Evolutionary conservation across 208 protist species (phyloP).

Genomic region (Vickermania spadyakhi): DNA sequence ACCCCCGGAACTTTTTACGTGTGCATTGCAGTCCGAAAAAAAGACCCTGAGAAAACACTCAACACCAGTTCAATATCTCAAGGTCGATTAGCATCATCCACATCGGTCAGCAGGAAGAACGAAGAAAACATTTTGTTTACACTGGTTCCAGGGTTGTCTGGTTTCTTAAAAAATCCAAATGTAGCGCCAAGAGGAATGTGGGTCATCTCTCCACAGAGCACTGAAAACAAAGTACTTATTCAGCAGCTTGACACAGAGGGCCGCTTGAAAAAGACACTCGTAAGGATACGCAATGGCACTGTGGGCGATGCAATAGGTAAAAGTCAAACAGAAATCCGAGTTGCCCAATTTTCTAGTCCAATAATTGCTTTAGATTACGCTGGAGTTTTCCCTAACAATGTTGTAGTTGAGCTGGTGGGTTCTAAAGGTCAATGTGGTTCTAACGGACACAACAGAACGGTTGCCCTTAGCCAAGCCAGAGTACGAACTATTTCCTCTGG

Average conservation of each 20-base stretch:
- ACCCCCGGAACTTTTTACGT: not conserved
- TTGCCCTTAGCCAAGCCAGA: not conserved
- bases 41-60: not conserved
- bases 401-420: not conserved
- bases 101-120: not conserved
- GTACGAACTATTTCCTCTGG: not conserved
- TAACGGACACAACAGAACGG: not conserved
- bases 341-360: not conserved
- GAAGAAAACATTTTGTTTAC: not conserved
- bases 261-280: not conserved
- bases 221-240: not conserved
- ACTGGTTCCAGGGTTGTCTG: not conserved
- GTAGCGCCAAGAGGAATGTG: slow-evolving; percentile 1
- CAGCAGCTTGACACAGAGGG: not conserved
- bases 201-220: not conserved
- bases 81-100: no score
- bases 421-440: not conserved
- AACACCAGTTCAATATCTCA: not conserved
- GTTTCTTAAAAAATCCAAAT: not conserved
- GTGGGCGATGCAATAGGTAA: not conserved
- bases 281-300: not conserved
- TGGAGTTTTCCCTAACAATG: not conserved
- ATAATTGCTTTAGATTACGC: not conserved
- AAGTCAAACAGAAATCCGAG: not conserved
- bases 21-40: not conserved